phyloP scores from a whole-genome alignment of 352 stramenopile genomes.

The Aphanomyces invadans region DNA sequence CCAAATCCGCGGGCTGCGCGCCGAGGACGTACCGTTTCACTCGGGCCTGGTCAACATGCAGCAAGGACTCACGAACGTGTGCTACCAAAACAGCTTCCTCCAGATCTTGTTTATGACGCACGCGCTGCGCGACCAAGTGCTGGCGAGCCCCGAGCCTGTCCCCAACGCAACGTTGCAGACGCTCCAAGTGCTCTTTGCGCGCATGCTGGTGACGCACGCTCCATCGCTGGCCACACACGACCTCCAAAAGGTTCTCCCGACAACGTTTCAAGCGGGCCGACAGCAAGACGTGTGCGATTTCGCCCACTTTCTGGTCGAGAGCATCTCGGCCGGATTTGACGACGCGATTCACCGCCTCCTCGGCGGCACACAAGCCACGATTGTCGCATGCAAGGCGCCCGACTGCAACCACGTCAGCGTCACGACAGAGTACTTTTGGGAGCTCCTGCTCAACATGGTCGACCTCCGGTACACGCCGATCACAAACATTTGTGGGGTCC shows the following conservation, averaged over 20 bases:
- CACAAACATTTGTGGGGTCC: slow-evolving; percentile 66
- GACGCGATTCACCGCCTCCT: slow-evolving; percentile 68
- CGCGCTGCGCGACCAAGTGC: slow-evolving; percentile 64
- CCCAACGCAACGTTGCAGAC: slow-evolving; percentile 39
- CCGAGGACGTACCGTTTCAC: slow-evolving; percentile 49
- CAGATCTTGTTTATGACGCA: slow-evolving; percentile 84
- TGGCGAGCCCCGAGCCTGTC: slow-evolving; percentile 36
- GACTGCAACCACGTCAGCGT: slow-evolving; percentile 70
- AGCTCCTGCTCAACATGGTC: slow-evolving; percentile 85
- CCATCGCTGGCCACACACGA: slow-evolving; percentile 55
- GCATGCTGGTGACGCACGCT: slow-evolving; percentile 59
- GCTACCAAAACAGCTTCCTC: slow-evolving; percentile 87
- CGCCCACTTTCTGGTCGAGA: slow-evolving; percentile 79
- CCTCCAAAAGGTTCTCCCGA: slow-evolving; percentile 59
- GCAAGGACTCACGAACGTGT: slow-evolving; percentile 84
- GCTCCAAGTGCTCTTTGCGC: slow-evolving; percentile 67
- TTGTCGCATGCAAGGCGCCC: slow-evolving; percentile 63
- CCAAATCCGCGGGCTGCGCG: slow-evolving; percentile 58
- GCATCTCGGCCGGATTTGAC: slow-evolving; percentile 57
- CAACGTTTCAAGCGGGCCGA: slow-evolving; percentile 68
- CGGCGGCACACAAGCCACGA: slow-evolving; percentile 70
- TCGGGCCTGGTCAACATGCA: slow-evolving; percentile 85
- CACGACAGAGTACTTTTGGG: slow-evolving; percentile 85
- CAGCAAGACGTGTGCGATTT: slow-evolving; percentile 85
- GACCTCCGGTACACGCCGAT: slow-evolving; percentile 83